Percentiles rank a stretch among this genome's conserved stretches.
Conservation (phyloP, 2,329 filamentous ascomycete species). For the Beauveria medogensis region DNA sequence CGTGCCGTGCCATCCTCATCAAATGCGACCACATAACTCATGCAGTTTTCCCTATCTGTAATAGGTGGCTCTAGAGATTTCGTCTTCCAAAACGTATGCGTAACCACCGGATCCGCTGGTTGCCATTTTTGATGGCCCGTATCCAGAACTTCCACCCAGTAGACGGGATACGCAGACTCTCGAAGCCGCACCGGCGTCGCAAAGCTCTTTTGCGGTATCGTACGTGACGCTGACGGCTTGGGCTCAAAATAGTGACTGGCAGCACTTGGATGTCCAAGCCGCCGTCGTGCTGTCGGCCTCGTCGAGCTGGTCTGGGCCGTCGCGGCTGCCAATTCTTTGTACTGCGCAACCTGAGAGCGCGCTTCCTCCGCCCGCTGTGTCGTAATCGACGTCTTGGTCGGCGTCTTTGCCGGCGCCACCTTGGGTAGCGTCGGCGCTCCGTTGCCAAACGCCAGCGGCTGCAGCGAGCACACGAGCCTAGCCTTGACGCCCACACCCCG, state of each 20-base stretch:
- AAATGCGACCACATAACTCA: constrained; percentile 81
- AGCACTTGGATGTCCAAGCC: constrained; percentile 47
- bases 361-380: constrained; percentile 22
- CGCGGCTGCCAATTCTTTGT: constrained; percentile 25
- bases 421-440: constrained; percentile 41
- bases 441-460: constrained; percentile 64
- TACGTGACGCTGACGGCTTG: constrained; percentile 28
- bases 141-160: constrained; percentile 92
- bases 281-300: constrained; percentile 33
- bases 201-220: constrained; percentile 17
- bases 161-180: constrained; percentile 74
- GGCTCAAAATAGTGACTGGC: constrained; percentile 43
- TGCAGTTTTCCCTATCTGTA: constrained; percentile 64
- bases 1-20: constrained; percentile 68
- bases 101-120: constrained; percentile 76
- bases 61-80: constrained; percentile 74
- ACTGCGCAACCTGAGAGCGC: constrained; percentile 32
- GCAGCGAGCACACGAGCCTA: constrained; percentile 82
- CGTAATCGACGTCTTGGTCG: constrained; percentile 23
- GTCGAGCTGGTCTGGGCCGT: constrained; percentile 22
- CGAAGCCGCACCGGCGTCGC: constrained; percentile 35
- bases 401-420: constrained; percentile 23
- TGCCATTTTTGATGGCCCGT: constrained; percentile 86
- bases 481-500: constrained; percentile 74
- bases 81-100: constrained; percentile 65